phyloP scores from a whole-genome alignment of 176 grass and related monocot genomes.

The Oryza officinalis region DNA sequence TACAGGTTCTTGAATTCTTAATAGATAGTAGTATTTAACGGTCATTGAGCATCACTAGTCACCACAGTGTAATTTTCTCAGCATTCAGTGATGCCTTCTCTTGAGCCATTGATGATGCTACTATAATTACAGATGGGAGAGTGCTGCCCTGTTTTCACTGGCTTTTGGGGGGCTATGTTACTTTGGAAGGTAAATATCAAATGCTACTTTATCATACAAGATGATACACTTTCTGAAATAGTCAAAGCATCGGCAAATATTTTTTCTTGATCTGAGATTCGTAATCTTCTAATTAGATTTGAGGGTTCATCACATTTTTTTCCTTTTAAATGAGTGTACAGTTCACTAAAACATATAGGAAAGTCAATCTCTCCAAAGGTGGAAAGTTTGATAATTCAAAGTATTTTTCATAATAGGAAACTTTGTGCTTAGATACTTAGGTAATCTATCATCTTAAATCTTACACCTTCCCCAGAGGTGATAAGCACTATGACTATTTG shows the following conservation, averaged over 20 bases:
- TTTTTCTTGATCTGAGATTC: not conserved
- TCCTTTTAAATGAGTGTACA: not conserved
- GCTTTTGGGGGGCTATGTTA: conserved; percentile 90
- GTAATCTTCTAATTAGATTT: conserved; percentile 18
- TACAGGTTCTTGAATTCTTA: not conserved
- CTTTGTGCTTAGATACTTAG: not conserved
- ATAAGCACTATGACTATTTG: conserved; percentile 11
- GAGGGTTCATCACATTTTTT: not conserved
- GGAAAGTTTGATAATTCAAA: not conserved
- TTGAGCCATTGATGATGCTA: conserved; percentile 23
- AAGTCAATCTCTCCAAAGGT: not conserved
- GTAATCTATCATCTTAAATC: not conserved
- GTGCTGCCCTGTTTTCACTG: conserved; percentile 81
- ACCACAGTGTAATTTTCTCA: conserved; percentile 3
- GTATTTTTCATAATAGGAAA: not conserved
- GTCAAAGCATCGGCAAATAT: not conserved
- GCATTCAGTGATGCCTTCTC: not conserved
- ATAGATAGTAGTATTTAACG: not conserved
- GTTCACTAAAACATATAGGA: not conserved
- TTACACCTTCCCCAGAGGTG: not conserved
- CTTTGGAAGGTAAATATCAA: conserved; percentile 68
- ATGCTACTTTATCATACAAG: conserved; percentile 24
- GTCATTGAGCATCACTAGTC: not conserved
- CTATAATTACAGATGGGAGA: conserved; percentile 80
- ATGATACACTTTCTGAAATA: conserved; percentile 3